Evolutionary conservation across 306 rosid genomes (phyloP), one percentile per base, ranked within the genome.

Genomic region (Gastrolobium villosum): DNA sequence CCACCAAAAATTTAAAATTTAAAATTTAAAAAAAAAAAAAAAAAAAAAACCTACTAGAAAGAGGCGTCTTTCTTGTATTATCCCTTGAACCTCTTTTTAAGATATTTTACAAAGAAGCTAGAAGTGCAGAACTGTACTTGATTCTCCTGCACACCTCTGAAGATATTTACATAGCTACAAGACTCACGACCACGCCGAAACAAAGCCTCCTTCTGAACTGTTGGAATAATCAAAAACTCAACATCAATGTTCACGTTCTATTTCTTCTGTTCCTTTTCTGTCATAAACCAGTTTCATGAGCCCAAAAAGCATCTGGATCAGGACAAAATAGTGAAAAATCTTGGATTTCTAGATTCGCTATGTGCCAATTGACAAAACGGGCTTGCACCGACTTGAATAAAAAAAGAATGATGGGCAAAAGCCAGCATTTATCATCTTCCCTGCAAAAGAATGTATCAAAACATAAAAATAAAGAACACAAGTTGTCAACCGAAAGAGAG

Each of bases 231-330:
- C 62, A 78, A 74, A 83, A 75, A 66, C 74, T 9, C 32, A 64
- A 32, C 63, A 45, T 65, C 76, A 73, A 52, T 52, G 30, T 55
- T 77, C 84, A 70, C 69, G 71, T 54, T 76, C 54, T 34, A 79
- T 73, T 26, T 46, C 56, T 72, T 71, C 50, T 26, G 7, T 61
- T 36, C 54, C 10, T 50, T 55, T 78, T 32, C 20, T 34, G 28
- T 89, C 77, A 87, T 1, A 83, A 79, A 71, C 86, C 93, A 66
- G 94, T 74, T 72, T 95, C 99, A 74, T 86, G 89, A 10, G 99
- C 99, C 99, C 99, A 95, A 84, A 92, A 95, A 46, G 94, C 86
- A 82, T 92, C 97, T 34, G 99, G 89, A 81, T 95, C 97, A 0
- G 96, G 95, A 82, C 95, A 90, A 82, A 88, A 92, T 13, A 95